Base-by-base conservation (phyloP, 2,329 filamentous ascomycete genomes). In the Cladophialophora carrionii region DNA sequence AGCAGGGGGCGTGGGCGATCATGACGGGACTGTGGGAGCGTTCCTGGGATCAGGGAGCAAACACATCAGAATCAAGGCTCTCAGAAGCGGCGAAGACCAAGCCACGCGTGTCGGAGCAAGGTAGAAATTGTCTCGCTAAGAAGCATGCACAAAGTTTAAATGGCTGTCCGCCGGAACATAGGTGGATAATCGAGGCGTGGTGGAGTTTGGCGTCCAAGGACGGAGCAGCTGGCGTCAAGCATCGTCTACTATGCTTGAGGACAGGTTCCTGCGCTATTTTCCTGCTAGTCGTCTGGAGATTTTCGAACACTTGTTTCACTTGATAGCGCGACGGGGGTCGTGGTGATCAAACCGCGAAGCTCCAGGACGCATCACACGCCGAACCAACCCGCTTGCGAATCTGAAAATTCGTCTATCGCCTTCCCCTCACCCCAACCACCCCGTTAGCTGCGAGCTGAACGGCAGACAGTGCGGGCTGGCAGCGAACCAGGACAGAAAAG, bases 341-440 rank as follows among this genome's bases (percentile, higher is more conserved):
- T 62, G 63, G 66, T 66, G 66, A 68, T 68, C 66, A 68, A 68
- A 68, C 66, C 29, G 54, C 57, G 53, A 51, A 32, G 37, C 60
- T 63, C 48, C 55, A 60, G 32, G 46, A 46, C 60, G 52, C 54
- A 63, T 24, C 63, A 65, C 66, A 63, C 62, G 52, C 63, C n/a
- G n/a, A n/a, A n/a, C n/a, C 66, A 68, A 68, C 61, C 37, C 43
- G 61, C 55, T 61, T 52, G 51, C 37, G 31, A 20, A 48, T 56
- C 22, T 57, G 52, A 37, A 20, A n/a, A 20, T 46, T 55, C 22
- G 46, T 31, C 46, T 37, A 46, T 26, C 48, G 8, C 51, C 37
- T 24, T 54, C 52, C 37, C 48, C 32, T 63, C 51, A 51, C 57
- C 58, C 60, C 61, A 57, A 63, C 58, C 63, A 62, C 65, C 66